These are phyloP conservation scores for Neckera pumila DNA, from an alignment of 225 moss, liverwort and hornwort genomes.

Conservation along the genomic window DNA sequence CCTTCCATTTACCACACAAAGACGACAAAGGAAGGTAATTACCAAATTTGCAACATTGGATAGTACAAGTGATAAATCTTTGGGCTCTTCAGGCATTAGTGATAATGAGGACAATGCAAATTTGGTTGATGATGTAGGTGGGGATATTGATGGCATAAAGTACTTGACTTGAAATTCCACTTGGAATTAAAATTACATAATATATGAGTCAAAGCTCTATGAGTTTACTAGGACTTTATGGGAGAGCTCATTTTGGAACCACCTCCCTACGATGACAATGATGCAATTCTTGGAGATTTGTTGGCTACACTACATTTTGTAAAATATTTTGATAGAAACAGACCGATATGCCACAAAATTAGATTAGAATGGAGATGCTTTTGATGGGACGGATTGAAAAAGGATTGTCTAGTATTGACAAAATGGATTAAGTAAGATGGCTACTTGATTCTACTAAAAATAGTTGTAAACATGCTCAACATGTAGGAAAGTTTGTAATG, in stretches of 20 bases:
- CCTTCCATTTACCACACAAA: rapidly evolving
- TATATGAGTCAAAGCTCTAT: not conserved
- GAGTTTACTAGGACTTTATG: not conserved
- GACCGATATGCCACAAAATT: rapidly evolving
- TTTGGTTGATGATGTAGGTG: not conserved
- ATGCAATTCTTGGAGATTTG: not conserved
- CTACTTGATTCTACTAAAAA: not conserved
- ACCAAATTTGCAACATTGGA: not conserved
- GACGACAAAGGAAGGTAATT: rapidly evolving
- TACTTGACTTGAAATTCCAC: rapidly evolving
- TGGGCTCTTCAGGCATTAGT: not conserved
- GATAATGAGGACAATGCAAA: not conserved
- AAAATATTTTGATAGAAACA: not conserved
- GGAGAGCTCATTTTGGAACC: not conserved
- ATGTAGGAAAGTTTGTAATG: too few relatives aligned
- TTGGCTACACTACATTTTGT: rapidly evolving
- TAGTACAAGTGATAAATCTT: not conserved
- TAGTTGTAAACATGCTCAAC: too few relatives aligned
- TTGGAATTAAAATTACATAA: not conserved
- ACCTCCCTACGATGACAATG: rapidly evolving
- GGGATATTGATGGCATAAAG: not conserved
- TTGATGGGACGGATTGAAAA: not conserved
- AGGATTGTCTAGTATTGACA: too few relatives aligned
- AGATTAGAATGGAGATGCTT: not conserved
- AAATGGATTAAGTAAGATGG: not conserved